Conservation (phyloP, 1,139 yeast species). For the Zhuliangozyma parablackwelliae region DNA sequence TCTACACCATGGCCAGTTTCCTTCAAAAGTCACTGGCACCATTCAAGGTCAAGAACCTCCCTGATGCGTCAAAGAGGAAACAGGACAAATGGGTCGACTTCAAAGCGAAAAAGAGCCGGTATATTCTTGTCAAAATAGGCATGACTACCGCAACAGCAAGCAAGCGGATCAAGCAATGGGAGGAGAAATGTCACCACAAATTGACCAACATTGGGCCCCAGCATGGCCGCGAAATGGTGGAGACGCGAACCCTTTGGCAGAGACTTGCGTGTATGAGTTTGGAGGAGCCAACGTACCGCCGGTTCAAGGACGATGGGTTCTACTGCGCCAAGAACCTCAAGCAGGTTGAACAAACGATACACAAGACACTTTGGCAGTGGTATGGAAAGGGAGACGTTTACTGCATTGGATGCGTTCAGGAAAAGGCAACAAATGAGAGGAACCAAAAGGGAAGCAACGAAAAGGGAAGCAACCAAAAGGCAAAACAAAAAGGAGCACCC, state of each 20-base stretch:
- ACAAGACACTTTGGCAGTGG: slow-evolving; percentile 23
- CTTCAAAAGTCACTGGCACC: slow-evolving; percentile 14
- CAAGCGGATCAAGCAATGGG: slow-evolving; percentile 51
- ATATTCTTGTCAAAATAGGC: slow-evolving; percentile 51
- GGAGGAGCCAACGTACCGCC: slow-evolving; percentile 4
- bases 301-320: slow-evolving; percentile 29
- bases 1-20: slow-evolving; percentile 39
- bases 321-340: slow-evolving; percentile 21
- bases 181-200: slow-evolving; percentile 47
- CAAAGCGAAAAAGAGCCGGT: slow-evolving; percentile 32
- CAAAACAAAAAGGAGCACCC: slow-evolving; percentile 5
- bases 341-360: slow-evolving; percentile 40
- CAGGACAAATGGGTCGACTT: slow-evolving; percentile 30
- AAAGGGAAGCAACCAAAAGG: neutral
- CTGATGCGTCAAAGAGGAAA: slow-evolving; percentile 17
- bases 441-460: neutral
- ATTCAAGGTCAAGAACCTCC: slow-evolving; percentile 32
- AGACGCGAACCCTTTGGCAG: neutral
- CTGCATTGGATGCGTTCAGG: slow-evolving; percentile 34
- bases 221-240: slow-evolving; percentile 4
- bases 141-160: slow-evolving; percentile 47
- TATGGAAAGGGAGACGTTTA: slow-evolving; percentile 44
- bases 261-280: slow-evolving; percentile 3
- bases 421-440: neutral
- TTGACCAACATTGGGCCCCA: slow-evolving; percentile 9